These are phyloP conservation scores for Cyclostephanos invisitatus DNA, from an alignment of 108 stramenopile genomes.

Conservation along the genomic window DNA sequence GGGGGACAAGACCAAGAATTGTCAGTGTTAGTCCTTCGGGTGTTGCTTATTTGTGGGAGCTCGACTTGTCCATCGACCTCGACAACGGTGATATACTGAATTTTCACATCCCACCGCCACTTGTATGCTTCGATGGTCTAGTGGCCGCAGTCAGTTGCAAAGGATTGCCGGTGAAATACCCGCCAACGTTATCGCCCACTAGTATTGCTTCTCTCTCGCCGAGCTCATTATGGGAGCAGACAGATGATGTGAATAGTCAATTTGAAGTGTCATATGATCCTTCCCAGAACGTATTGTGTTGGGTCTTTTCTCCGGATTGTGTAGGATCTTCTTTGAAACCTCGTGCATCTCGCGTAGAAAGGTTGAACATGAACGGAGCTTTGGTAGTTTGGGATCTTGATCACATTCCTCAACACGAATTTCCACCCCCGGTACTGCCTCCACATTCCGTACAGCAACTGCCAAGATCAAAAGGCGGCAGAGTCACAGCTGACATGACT, in stretches of 20 bases:
- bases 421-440: conserved; percentile 28
- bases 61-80: conserved; percentile 38
- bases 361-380: conserved; percentile 31
- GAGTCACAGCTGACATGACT: conserved; percentile 26
- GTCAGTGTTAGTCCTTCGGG: conserved; percentile 32
- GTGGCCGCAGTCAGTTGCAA: conserved; percentile 32
- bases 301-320: conserved; percentile 39
- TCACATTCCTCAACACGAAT: conserved; percentile 13
- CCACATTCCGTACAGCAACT: conserved; percentile 30
- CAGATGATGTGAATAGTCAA: conserved; percentile 30
- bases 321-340: conserved; percentile 35
- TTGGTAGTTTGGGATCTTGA: conserved; percentile 29
- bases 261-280: conserved; percentile 40
- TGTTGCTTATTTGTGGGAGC: conserved; percentile 43
- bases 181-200: conserved; percentile 26
- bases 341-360: conserved; percentile 30
- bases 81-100: conserved; percentile 24
- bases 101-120: conserved; percentile 40
- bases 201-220: conserved; percentile 32
- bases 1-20: conserved; percentile 16
- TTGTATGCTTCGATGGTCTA: conserved; percentile 43
- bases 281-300: conserved; percentile 27
- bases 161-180: conserved; percentile 31
- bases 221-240: conserved; percentile 42
- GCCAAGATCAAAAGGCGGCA: conserved; percentile 19